These are phyloP conservation scores for Candida suzukii DNA, from an alignment of 805 yeast species.

Conservation along the genomic window DNA sequence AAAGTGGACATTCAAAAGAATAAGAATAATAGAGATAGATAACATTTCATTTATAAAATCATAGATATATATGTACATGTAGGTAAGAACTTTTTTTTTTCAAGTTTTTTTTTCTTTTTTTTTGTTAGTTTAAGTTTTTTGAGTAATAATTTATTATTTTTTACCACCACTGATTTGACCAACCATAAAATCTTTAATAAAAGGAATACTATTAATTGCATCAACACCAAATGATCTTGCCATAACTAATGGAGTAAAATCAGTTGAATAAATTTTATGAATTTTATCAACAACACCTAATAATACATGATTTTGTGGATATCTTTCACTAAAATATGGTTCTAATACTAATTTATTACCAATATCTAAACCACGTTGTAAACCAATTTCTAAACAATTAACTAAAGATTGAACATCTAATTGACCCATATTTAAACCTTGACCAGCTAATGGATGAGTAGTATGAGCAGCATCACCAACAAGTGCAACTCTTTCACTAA, in stretches of 20 bases:
- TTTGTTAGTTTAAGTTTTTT: too few relatives aligned
- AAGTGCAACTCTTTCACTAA: slow-evolving; percentile 79
- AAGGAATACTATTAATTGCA: slow-evolving; percentile 52
- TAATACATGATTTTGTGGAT: slow-evolving; percentile 69
- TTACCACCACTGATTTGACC: slow-evolving; percentile 30
- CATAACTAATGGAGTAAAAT: slow-evolving; percentile 64
- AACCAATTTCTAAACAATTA: slow-evolving; percentile 61
- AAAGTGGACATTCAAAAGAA: too few relatives aligned
- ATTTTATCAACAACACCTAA: slow-evolving; percentile 88
- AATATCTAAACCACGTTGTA: slow-evolving; percentile 76
- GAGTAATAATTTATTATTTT: slow-evolving; percentile 7
- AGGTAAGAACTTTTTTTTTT: too few relatives aligned
- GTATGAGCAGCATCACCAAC: slow-evolving; percentile 99
- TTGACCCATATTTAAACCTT: slow-evolving; percentile 97
- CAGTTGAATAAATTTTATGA: slow-evolving; percentile 79
- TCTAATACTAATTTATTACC: slow-evolving; percentile 79
- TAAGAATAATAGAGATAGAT: too few relatives aligned
- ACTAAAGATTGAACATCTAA: slow-evolving; percentile 76
- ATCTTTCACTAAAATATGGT: slow-evolving; percentile 80
- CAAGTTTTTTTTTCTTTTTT: too few relatives aligned
- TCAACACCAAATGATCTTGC: slow-evolving; percentile 73
- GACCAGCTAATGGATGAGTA: slow-evolving; percentile 96
- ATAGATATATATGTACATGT: too few relatives aligned
- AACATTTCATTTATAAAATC: too few relatives aligned
- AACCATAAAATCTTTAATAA: slow-evolving; percentile 66